Conservation (phyloP, 2,329 filamentous ascomycete genomes). For the Leptographium galeiforme region DNA sequence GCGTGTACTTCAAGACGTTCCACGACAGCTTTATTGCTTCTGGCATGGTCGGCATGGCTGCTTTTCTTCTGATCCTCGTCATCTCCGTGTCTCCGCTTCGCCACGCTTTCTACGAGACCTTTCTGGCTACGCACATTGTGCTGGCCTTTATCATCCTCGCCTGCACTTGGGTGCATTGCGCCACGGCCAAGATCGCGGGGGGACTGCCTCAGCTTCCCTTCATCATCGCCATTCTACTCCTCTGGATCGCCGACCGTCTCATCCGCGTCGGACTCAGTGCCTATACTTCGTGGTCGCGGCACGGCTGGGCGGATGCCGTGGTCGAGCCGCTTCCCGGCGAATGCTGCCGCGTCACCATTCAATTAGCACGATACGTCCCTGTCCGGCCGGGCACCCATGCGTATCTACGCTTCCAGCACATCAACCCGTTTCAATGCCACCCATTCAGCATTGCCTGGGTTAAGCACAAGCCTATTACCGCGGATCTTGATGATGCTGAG, state of each 20-base stretch:
- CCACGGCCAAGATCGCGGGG: conserved; percentile 49
- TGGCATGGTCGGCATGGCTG: conserved; percentile 37
- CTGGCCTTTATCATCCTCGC: conserved; percentile 55
- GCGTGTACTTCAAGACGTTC: conserved; percentile 39
- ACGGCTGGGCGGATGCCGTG: conserved; percentile 48
- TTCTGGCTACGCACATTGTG: conserved; percentile 74
- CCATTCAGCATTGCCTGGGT: conserved; percentile 72
- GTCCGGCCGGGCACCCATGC: conserved; percentile 61
- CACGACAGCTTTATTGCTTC: conserved; percentile 51
- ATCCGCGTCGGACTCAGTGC: conserved; percentile 49
- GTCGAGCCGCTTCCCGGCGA: conserved; percentile 59
- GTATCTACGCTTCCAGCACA: conserved; percentile 55
- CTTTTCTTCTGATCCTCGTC: conserved; percentile 53
- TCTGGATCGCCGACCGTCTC: conserved; percentile 59
- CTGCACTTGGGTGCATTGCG: conserved; percentile 68
- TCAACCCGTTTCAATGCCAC: conserved; percentile 60
- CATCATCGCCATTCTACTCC: conserved; percentile 56
- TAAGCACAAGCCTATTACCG: conserved; percentile 33
- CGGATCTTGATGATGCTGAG: not conserved
- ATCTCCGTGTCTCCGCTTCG: conserved; percentile 66
- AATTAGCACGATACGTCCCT: conserved; percentile 51
- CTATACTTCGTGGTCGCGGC: conserved; percentile 51
- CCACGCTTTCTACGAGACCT: conserved; percentile 95
- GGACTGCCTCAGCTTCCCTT: conserved; percentile 59
- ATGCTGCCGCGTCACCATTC: conserved; percentile 55